These are phyloP conservation scores for Aspergillus tamarii DNA, from an alignment of 2,329 filamentous ascomycete genomes.

Conservation along the genomic window DNA sequence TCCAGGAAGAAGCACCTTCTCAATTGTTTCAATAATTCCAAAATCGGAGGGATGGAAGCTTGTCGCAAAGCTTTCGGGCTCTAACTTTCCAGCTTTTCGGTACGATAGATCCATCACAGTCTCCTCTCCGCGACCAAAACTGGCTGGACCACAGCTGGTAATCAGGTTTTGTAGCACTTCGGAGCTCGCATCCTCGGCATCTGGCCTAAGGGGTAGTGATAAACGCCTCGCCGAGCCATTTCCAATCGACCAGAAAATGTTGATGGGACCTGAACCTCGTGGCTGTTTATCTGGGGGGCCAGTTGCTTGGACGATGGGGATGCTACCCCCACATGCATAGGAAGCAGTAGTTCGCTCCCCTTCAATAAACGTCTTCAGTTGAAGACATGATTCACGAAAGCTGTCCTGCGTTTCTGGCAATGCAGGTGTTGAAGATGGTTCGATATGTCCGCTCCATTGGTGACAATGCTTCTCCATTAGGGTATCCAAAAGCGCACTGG, in stretches of 20 bases:
- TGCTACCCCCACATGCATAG: slow-evolving; percentile 5
- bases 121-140: slow-evolving; percentile 51
- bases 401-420: background rate
- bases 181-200: background rate
- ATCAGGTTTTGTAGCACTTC: slow-evolving; percentile 28
- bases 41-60: slow-evolving; percentile 56
- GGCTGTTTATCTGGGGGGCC: background rate
- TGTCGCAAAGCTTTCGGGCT: slow-evolving; percentile 50
- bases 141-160: slow-evolving; percentile 48
- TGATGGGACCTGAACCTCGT: slow-evolving; percentile 5
- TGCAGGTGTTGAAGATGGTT: background rate
- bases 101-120: slow-evolving; percentile 57
- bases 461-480: background rate
- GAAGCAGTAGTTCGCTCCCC: background rate
- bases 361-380: background rate
- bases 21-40: slow-evolving; percentile 57
- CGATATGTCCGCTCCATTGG: too few relatives aligned
- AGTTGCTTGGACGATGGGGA: background rate
- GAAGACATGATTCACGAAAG: background rate
- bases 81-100: slow-evolving; percentile 58
- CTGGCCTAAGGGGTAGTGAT: slow-evolving; percentile 7
- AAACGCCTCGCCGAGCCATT: slow-evolving; percentile 5
- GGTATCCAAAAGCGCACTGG: background rate
- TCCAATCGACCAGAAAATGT: slow-evolving; percentile 11
- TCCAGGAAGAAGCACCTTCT: slow-evolving; percentile 50